Conservation (phyloP, 495 filamentous ascomycete genomes). For the Penicillium pancosmium region DNA sequence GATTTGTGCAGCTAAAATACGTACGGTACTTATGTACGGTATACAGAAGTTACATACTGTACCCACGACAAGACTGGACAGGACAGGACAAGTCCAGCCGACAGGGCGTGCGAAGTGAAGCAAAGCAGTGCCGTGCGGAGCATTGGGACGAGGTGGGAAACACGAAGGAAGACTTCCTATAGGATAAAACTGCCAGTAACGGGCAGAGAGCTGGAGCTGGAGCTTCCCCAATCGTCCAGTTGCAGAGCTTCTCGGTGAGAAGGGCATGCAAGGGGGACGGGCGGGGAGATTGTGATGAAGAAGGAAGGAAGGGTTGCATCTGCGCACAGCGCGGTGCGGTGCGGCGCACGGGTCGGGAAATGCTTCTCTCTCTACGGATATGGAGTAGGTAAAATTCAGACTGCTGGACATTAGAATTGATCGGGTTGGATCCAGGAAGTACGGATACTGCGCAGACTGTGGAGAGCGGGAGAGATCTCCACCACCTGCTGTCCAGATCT, state of each 20-base stretch:
- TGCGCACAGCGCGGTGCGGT: conserved; percentile 1
- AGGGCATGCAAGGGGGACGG: conserved; percentile 2
- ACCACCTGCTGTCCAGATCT: no score
- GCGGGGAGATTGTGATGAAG: not conserved
- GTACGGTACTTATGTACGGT: not conserved
- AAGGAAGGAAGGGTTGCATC: conserved; percentile 18
- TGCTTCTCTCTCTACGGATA: conserved; percentile 1
- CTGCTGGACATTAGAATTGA: conserved; percentile 9
- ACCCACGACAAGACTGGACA: not conserved
- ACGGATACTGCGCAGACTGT: no score
- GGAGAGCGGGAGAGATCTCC: no score
- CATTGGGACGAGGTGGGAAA: not conserved
- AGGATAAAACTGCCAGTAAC: conserved; percentile 3
- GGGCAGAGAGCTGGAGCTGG: not conserved
- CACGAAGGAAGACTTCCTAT: conserved; percentile 6
- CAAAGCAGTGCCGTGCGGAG: not conserved
- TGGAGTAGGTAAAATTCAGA: conserved; percentile 2
- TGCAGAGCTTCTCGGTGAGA: conserved; percentile 7
- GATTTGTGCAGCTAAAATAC: not conserved
- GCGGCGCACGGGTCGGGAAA: conserved; percentile 13
- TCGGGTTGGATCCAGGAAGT: not conserved
- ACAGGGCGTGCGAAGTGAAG: not conserved
- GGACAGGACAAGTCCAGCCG: not conserved
- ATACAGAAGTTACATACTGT: not conserved
- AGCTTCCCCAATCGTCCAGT: conserved; percentile 3